Percentiles rank a stretch among this genome's conserved stretches.
These are phyloP conservation scores for Pseudogymnoascus sp. DNA, from an alignment of 2,329 filamentous ascomycete genomes.

Conservation along the genomic window DNA sequence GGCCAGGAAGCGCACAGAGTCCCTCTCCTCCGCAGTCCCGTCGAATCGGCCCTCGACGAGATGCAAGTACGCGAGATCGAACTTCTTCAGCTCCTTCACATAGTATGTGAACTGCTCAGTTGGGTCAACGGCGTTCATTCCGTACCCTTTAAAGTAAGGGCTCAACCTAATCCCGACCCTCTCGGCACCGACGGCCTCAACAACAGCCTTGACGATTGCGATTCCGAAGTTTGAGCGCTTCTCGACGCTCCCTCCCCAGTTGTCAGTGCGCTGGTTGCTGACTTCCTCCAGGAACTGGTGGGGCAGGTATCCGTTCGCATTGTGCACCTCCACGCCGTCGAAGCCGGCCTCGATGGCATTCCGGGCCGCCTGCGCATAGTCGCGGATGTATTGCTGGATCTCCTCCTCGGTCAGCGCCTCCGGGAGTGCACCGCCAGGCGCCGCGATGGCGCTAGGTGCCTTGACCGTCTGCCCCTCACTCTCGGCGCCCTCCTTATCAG, in stretches of 20 bases:
- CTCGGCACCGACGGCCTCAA: slow-evolving; percentile 43
- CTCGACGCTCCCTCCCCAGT: slow-evolving; percentile 43
- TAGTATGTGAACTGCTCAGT: slow-evolving; percentile 39
- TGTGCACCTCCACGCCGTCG: slow-evolving; percentile 41
- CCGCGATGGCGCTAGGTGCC: slow-evolving; percentile 16
- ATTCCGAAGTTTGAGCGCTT: slow-evolving; percentile 44
- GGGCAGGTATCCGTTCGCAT: slow-evolving; percentile 45
- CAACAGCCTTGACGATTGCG: slow-evolving; percentile 46
- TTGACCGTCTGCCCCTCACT: slow-evolving; percentile 15
- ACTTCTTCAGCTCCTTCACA: slow-evolving; percentile 33
- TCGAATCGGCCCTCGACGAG: slow-evolving; percentile 48
- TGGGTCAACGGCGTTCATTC: slow-evolving; percentile 35
- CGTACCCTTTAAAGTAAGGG: slow-evolving; percentile 58
- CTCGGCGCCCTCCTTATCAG: slow-evolving; percentile 21
- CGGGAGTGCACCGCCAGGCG: slow-evolving; percentile 20
- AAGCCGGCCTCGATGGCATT: slow-evolving; percentile 49
- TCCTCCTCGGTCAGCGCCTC: slow-evolving; percentile 33
- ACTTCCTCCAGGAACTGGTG: slow-evolving; percentile 51
- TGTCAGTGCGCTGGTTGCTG: slow-evolving; percentile 47
- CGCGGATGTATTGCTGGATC: slow-evolving; percentile 33
- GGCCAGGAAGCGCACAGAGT: slow-evolving; percentile 31
- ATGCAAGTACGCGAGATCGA: slow-evolving; percentile 44
- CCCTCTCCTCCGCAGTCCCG: slow-evolving; percentile 31
- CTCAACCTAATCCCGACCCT: slow-evolving; percentile 50
- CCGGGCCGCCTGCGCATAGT: slow-evolving; percentile 31